Percentiles rank a stretch among this genome's conserved stretches.
Evolutionary conservation across 441 rosid genomes (phyloP).

Genomic region (Daphne laureola): DNA sequence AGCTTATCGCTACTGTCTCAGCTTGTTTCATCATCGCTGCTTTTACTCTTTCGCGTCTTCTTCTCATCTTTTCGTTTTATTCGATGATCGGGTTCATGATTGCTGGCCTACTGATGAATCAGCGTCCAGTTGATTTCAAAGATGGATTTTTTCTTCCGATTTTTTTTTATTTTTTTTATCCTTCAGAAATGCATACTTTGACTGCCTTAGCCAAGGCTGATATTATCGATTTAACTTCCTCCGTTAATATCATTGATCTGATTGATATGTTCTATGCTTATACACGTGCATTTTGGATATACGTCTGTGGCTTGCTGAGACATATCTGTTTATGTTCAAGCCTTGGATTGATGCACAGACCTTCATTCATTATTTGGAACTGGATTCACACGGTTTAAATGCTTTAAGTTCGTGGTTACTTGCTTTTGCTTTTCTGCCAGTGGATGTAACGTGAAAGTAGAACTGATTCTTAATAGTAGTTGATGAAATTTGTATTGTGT

Average conservation of each 20-base stretch:
- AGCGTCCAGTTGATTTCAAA: constrained; percentile 6
- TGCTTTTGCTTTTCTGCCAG: constrained; percentile 22
- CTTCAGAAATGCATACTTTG: not conserved
- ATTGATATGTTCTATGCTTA: not conserved
- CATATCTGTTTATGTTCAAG: constrained; percentile 5
- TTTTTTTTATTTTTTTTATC: not conserved
- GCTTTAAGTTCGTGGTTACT: constrained; percentile 13
- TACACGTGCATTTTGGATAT: not conserved
- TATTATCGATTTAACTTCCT: constrained; percentile 1
- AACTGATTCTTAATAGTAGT: constrained; percentile 4
- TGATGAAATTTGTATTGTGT: constrained; percentile 3
- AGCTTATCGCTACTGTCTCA: constrained; percentile 1
- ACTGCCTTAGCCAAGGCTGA: not conserved
- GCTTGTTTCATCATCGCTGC: constrained; percentile 23
- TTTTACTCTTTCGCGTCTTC: not conserved
- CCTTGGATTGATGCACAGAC: constrained; percentile 3
- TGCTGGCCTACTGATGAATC: constrained; percentile 13
- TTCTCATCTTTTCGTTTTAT: not conserved
- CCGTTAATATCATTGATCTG: constrained; percentile 7
- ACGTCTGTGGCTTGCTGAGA: not conserved
- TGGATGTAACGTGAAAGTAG: constrained; percentile 9
- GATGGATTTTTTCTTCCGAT: not conserved
- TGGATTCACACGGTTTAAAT: constrained; percentile 12
- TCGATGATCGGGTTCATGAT: constrained; percentile 24
- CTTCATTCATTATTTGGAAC: constrained; percentile 7